phyloP scores from a whole-genome alignment of 495 filamentous ascomycete species.

The Pyronema omphalodes region DNA sequence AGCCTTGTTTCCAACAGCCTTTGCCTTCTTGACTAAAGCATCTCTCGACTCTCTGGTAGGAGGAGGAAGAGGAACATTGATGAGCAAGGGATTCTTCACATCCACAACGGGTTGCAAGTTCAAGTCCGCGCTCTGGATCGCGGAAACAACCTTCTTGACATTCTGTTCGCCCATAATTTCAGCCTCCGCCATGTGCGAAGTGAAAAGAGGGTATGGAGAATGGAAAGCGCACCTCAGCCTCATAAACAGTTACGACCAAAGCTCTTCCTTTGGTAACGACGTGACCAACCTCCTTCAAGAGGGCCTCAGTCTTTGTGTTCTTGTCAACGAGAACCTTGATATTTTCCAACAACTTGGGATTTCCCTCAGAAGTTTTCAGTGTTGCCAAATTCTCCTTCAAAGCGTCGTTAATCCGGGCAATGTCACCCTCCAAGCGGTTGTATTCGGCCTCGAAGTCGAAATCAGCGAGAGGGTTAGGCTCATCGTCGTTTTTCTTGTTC shows the following conservation, averaged over 20 bases:
- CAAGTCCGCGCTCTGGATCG: slow-evolving; percentile 18
- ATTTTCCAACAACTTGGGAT: slow-evolving; percentile 9
- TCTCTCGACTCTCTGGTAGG: slow-evolving; percentile 18
- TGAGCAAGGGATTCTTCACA: slow-evolving; percentile 12
- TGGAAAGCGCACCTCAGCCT: slow-evolving; percentile 8
- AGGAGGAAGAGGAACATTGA: slow-evolving; percentile 19
- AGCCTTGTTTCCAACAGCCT: slow-evolving; percentile 16
- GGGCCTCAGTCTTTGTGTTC: neutral
- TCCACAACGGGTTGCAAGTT: slow-evolving; percentile 18
- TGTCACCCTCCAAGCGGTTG: slow-evolving; percentile 7
- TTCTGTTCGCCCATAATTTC: slow-evolving; percentile 9
- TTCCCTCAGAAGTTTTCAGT: slow-evolving; percentile 7
- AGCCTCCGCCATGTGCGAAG: neutral
- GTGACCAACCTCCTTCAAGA: slow-evolving; percentile 18
- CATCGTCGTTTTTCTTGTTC: neutral
- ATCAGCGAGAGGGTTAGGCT: neutral
- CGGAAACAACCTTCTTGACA: slow-evolving; percentile 14
- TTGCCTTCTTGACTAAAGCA: slow-evolving; percentile 6
- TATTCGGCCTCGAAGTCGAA: slow-evolving; percentile 17
- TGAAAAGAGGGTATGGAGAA: neutral
- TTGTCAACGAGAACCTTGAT: slow-evolving; percentile 14
- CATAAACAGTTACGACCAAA: slow-evolving; percentile 17
- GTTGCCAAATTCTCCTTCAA: slow-evolving; percentile 19
- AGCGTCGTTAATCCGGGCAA: slow-evolving; percentile 8
- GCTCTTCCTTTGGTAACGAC: slow-evolving; percentile 17